Evolutionary conservation across 1,139 yeast genomes (phyloP).

Genomic region (Kluyveromyces sp.): DNA sequence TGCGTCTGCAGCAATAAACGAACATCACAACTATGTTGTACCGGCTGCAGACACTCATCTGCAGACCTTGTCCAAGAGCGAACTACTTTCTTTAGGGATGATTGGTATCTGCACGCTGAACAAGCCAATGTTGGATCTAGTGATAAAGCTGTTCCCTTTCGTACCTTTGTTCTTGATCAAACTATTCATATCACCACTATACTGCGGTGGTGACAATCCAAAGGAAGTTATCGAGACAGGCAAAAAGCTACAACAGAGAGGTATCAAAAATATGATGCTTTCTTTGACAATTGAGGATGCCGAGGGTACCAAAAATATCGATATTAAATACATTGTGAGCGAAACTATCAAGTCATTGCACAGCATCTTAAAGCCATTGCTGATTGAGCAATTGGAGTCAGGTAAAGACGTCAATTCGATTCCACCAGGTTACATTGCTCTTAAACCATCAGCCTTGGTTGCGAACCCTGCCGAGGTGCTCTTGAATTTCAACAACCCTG

Average conservation of each 20-base stretch:
- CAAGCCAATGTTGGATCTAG: conserved; percentile 51
- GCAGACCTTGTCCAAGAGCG: conserved; percentile 31
- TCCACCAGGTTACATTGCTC: conserved; percentile 80
- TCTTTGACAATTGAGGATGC: conserved; percentile 91
- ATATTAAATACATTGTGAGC: conserved; percentile 55
- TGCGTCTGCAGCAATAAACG: not conserved
- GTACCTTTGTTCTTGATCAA: conserved; percentile 68
- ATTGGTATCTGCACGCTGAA: conserved; percentile 64
- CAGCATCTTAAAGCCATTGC: conserved; percentile 68
- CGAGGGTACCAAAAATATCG: conserved; percentile 60
- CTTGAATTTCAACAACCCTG: conserved; percentile 50
- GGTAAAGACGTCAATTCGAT: conserved; percentile 50
- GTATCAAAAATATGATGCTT: conserved; percentile 89
- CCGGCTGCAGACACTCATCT: conserved; percentile 29
- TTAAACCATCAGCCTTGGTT: conserved; percentile 89
- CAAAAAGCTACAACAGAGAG: conserved; percentile 54
- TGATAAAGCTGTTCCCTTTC: conserved; percentile 63
- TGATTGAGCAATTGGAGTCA: conserved; percentile 42
- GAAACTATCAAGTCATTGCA: conserved; percentile 64
- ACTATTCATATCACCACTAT: conserved; percentile 68
- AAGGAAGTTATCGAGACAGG: conserved; percentile 68
- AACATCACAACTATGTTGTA: conserved; percentile 10
- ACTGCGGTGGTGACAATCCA: conserved; percentile 85
- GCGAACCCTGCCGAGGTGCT: conserved; percentile 71
- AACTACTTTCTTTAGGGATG: conserved; percentile 51